Base-by-base conservation (phyloP, 164 flowering plant species). In the Buxus sempervirens region DNA sequence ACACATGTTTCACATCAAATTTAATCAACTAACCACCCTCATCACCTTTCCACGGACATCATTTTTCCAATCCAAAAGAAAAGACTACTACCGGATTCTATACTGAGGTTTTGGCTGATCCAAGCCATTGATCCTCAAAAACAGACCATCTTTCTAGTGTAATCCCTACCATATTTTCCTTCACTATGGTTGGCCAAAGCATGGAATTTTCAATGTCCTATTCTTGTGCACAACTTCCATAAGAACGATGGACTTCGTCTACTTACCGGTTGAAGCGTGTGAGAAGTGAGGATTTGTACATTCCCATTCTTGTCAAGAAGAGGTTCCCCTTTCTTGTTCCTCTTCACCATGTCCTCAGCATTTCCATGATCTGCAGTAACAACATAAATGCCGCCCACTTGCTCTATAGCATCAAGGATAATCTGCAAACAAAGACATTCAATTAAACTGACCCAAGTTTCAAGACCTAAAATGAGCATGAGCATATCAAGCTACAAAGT, bases 271-370 rank as follows among this genome's bases (percentile, higher is more conserved):
- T 89, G 76, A 62, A 89, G 87, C 59, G 98, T 95, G 80, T 95
- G 98, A 32, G 98, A 95, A 25, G 98, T 95, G 69, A 95, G 94
- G 14, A 92, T 82, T 72, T 92, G 97, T 74, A 90, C 71, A 23
- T 89, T 84, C 63, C 98, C 98, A 58, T 61, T 71, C 81, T 95
- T 95, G 79, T 90, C 97, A 25, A 86, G 79, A 49, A 65, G 78
- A 54, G 98, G 98, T 72, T 88, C 70, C 36, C 98, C 97, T 56
- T 77, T 74, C 82, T 95, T 95, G 76, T 84, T 72, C 66, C 98
- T 86, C 88, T 95, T 95, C 54, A 90, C 98, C 98, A 95, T 95
- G 70, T 95, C 98, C 80, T 95, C 98, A 6, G 97, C 96, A 80
- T 95, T 95, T 28, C 98, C 98, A 75, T 95, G 98, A 72, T 95